phyloP scores from a whole-genome alignment of 2,329 filamentous ascomycete genomes.

The Fusarium sp. region DNA sequence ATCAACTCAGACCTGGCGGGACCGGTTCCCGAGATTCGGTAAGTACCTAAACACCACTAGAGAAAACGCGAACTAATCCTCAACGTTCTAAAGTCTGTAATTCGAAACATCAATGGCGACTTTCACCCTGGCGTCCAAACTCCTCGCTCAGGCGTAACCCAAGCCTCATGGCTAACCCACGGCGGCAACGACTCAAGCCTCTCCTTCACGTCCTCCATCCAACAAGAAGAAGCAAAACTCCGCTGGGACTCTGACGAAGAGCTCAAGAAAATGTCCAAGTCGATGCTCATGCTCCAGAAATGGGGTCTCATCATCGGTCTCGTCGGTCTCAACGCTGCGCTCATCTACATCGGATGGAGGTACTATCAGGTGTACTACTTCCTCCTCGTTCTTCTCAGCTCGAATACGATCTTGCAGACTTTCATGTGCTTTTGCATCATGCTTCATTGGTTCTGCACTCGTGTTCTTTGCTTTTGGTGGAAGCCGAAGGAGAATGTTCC shows the following conservation, averaged over 20 bases:
- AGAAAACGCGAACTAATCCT: not conserved
- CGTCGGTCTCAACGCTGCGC: constrained; percentile 46
- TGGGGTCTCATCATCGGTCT: constrained; percentile 51
- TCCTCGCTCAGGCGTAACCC: constrained; percentile 45
- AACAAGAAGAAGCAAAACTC: constrained; percentile 51
- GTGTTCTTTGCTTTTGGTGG: constrained; percentile 44
- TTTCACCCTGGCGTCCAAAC: constrained; percentile 46
- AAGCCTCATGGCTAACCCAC: constrained; percentile 47
- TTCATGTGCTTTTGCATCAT: constrained; percentile 54
- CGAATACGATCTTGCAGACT: constrained; percentile 54
- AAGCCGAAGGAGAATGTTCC: constrained; percentile 47
- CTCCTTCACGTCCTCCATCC: constrained; percentile 49
- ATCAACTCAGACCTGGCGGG: constrained; percentile 21
- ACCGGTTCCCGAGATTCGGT: constrained; percentile 45
- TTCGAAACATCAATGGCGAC: constrained; percentile 45
- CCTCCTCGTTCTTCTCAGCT: constrained; percentile 56
- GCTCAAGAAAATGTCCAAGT: constrained; percentile 50
- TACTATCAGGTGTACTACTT: constrained; percentile 55
- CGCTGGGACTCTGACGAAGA: constrained; percentile 53
- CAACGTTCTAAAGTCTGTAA: constrained; percentile 44
- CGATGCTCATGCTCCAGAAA: constrained; percentile 51
- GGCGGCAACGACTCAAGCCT: constrained; percentile 46
- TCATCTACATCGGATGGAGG: constrained; percentile 50
- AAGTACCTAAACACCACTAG: not conserved
- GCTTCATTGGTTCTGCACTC: constrained; percentile 45